These are phyloP conservation scores for Mycena galericulata DNA, from an alignment of 768 basidiomycete genomes.

Conservation along the genomic window DNA sequence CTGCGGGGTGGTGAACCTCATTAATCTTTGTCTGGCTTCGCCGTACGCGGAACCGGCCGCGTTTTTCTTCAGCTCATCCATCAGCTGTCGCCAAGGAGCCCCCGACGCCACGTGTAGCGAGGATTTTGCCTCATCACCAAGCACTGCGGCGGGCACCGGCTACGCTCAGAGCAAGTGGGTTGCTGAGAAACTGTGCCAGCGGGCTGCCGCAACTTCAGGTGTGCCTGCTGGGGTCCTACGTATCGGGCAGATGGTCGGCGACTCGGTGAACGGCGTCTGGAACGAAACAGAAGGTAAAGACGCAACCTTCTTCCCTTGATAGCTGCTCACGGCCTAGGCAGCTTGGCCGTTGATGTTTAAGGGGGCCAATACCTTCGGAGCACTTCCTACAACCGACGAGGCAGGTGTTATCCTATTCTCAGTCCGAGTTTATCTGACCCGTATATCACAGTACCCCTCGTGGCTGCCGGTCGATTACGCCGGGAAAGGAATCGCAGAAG, in stretches of 20 bases:
- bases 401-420: slow-evolving; percentile 29
- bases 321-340: slow-evolving; percentile 27
- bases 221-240: slow-evolving; percentile 53
- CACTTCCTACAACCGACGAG: slow-evolving; percentile 47
- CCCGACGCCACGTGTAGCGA: slow-evolving; percentile 46
- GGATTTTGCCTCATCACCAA: slow-evolving; percentile 48
- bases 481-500: slow-evolving; percentile 59
- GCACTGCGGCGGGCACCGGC: slow-evolving; percentile 49
- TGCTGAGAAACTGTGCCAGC: slow-evolving; percentile 62
- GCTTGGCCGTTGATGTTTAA: slow-evolving; percentile 58
- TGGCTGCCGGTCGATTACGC: slow-evolving; percentile 70
- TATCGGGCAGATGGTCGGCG: slow-evolving; percentile 70
- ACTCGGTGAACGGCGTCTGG: slow-evolving; percentile 61
- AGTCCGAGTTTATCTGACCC: neutral
- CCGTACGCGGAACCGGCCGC: slow-evolving; percentile 44
- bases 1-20: slow-evolving; percentile 61
- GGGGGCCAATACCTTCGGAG: slow-evolving; percentile 54
- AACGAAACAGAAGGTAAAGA: slow-evolving; percentile 61
- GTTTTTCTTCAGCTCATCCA: slow-evolving; percentile 66
- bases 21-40: slow-evolving; percentile 60
- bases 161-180: slow-evolving; percentile 64
- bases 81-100: slow-evolving; percentile 51
- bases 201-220: slow-evolving; percentile 46
- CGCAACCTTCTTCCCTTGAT: neutral
- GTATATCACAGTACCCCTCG: slow-evolving; percentile 46